Conservation (phyloP, 129 eudicot genomes). For the Smallanthus sonchifolius region DNA sequence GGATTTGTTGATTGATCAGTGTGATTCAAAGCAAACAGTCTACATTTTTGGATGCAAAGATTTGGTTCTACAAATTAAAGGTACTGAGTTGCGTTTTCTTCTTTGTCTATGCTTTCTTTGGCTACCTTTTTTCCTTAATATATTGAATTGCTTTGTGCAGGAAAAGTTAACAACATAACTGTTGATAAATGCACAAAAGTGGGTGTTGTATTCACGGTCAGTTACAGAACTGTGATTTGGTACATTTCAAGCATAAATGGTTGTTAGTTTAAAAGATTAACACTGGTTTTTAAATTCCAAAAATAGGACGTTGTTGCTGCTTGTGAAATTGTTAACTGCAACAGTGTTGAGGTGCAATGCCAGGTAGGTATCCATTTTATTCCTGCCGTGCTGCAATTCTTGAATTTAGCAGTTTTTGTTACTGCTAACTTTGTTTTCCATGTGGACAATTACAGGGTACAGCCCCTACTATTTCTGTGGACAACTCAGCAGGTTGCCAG, state of each 20-base stretch:
- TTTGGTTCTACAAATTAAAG: constrained; percentile 86
- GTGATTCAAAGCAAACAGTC: constrained; percentile 87
- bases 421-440: constrained; percentile 6
- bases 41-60: constrained; percentile 89
- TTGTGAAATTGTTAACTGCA: constrained; percentile 96
- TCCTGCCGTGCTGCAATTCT: not conserved
- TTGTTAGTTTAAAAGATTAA: not conserved
- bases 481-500: constrained; percentile 91
- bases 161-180: constrained; percentile 91
- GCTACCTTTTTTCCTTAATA: not conserved
- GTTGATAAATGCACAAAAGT: constrained; percentile 92
- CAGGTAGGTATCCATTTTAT: constrained; percentile 71
- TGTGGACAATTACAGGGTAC: constrained; percentile 50
- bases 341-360: constrained; percentile 89
- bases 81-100: constrained; percentile 22
- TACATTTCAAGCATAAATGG: not conserved
- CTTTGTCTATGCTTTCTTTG: constrained; percentile 2
- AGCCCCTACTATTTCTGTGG: constrained; percentile 92
- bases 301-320: constrained; percentile 96
- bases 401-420: not conserved
- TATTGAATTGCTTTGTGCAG: constrained; percentile 40
- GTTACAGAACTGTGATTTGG: constrained; percentile 21
- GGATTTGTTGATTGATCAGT: constrained; percentile 72
- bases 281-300: constrained; percentile 20
- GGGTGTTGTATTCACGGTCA: constrained; percentile 87